A percentile compares a stretch with the other conserved stretches of the same genome.
Evolutionary conservation across 176 grass and related monocot genomes (phyloP).

Genomic region (Paspalum vaginatum): DNA sequence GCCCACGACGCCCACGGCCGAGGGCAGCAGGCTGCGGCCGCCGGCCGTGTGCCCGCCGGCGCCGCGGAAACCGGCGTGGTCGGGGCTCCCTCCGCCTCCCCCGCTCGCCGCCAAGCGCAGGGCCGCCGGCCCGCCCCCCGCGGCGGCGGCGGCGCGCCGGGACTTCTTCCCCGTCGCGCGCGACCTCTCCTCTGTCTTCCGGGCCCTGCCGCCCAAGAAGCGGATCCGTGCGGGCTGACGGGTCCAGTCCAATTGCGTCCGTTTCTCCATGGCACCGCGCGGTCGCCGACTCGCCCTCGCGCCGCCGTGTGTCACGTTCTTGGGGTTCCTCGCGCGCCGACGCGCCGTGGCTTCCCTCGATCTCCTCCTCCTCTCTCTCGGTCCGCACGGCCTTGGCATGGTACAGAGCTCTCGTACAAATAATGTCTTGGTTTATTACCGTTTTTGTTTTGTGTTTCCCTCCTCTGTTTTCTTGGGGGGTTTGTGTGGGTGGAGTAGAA

Average conservation of each 20-base stretch:
- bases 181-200: slow-evolving; percentile 65
- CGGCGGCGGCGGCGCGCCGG: slow-evolving; percentile 6
- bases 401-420: slow-evolving; percentile 49
- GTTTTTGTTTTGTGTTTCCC: background rate
- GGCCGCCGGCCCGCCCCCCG: background rate
- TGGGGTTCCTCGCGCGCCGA: slow-evolving; percentile 7
- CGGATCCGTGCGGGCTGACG: slow-evolving; percentile 53
- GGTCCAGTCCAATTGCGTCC: too few species aligned
- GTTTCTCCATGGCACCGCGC: slow-evolving; percentile 11
- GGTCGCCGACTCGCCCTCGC: background rate
- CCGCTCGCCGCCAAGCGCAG: slow-evolving; percentile 16
- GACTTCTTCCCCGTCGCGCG: slow-evolving; percentile 49
- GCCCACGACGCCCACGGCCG: slow-evolving; percentile 65
- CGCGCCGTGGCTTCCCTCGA: background rate
- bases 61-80: slow-evolving; percentile 47
- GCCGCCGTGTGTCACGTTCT: slow-evolving; percentile 25
- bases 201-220: slow-evolving; percentile 62
- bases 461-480: background rate
- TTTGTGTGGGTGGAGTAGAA: slow-evolving; percentile 38
- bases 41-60: slow-evolving; percentile 56
- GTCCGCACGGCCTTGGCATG: slow-evolving; percentile 41
- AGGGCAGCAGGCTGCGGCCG: slow-evolving; percentile 52
- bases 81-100: background rate
- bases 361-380: background rate
- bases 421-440: slow-evolving; percentile 28